Percentiles rank a stretch among this genome's conserved stretches.
Evolutionary conservation across 2,329 filamentous ascomycete genomes (phyloP).

Genomic region (Monosporascus ibericus): DNA sequence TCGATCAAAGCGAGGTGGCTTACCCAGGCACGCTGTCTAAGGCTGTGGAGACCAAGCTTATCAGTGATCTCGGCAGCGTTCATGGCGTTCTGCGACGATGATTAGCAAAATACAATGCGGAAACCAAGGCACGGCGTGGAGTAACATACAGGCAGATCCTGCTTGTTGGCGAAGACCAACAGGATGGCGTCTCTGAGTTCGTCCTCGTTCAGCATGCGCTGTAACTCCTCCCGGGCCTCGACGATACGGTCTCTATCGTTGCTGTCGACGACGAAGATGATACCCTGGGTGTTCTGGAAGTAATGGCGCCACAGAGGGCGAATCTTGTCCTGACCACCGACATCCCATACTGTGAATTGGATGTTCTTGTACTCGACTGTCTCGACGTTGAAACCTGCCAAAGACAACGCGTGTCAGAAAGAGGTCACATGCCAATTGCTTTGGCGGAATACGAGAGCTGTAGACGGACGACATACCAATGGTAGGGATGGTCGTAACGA

Average conservation of each 20-base stretch:
- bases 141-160: slow-evolving; percentile 86
- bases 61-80: slow-evolving; percentile 99
- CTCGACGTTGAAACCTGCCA: slow-evolving; percentile 94
- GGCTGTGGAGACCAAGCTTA: slow-evolving; percentile 98
- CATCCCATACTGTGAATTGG: slow-evolving; percentile 99
- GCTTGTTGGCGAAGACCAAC: slow-evolving; percentile 99
- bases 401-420: slow-evolving; percentile 15
- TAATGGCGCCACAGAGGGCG: slow-evolving; percentile 99
- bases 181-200: slow-evolving; percentile 97
- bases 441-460: not conserved
- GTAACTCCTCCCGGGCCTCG: slow-evolving; percentile 92
- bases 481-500: slow-evolving; percentile 98
- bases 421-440: not conserved
- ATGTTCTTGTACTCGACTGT: slow-evolving; percentile 99
- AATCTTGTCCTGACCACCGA: slow-evolving; percentile 99
- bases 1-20: slow-evolving; percentile 32
- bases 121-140: slow-evolving; percentile 1
- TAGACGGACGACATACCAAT: slow-evolving; percentile 60
- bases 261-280: slow-evolving; percentile 99
- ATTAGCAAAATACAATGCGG: slow-evolving; percentile 18
- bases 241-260: slow-evolving; percentile 98
- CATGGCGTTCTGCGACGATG: slow-evolving; percentile 78
- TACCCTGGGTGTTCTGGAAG: slow-evolving; percentile 99
- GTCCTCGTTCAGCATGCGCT: slow-evolving; percentile 97
- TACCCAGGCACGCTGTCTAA: slow-evolving; percentile 99